Evolutionary conservation across 768 basidiomycete species (phyloP), one percentile per base, ranked within the genome.

Genomic region (Tricholoma matsutake): DNA sequence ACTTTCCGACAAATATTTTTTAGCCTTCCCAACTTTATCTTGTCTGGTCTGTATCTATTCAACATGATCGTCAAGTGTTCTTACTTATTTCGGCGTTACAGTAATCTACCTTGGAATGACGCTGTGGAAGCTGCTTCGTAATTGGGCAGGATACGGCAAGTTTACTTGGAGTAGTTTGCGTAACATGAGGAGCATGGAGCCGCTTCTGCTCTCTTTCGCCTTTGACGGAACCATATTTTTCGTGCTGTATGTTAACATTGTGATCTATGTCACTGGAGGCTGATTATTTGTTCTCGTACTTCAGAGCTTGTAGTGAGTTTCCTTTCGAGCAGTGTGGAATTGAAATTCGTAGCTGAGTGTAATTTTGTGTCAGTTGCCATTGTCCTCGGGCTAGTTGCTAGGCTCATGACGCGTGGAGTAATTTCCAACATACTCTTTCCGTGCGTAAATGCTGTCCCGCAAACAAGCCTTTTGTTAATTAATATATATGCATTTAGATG

Each of bases 61-160:
- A 25, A 25, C 22, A 25, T 25, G 22, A 25, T 25, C 22, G 22
- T 25, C 22, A 3, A 25, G 22, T 25, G 22, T 25, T 25, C 22
- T 25, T 3, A 25, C 22, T 25, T 25, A 25, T 3, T 25, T 25
- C 3, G 22, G 22, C 3, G 22, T 25, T 25, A 18, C n/a, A 57
- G 56, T 45, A 7, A 3, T 45, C 39, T 57, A 45, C 20, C 56
- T 57, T 29, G 56, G 32, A 10, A 43, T 57, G 56, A 57, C 56
- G 34, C n/a, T 57, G 11, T 14, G 45, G 41, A 57, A 45, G 37
- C 11, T 57, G 56, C 5, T 57, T 13, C 41, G 31, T 13, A 57
- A 57, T 45, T 41, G 45, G 8, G 3, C 32, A 31, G 6, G 45
- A 14, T 57, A 57, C 13, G 56, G 56, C 4, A 45, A 32, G 56